Evolutionary conservation across 495 filamentous ascomycete genomes (phyloP).

Genomic region (Hypoxylon lienhwacheense): DNA sequence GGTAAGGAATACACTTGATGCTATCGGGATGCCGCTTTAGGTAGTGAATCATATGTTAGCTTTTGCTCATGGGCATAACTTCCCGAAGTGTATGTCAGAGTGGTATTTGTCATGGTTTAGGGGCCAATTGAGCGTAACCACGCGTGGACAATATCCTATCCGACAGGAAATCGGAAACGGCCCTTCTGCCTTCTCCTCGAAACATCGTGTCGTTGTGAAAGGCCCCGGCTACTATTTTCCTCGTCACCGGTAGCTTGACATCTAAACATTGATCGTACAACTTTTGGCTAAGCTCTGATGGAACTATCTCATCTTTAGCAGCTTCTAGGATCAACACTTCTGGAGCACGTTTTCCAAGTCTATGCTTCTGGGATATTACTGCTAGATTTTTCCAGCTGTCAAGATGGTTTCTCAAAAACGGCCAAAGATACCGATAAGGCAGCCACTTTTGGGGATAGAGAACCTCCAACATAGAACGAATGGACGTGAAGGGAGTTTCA

Average conservation of each 20-base stretch:
- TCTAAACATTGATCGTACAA: slow-evolving; percentile 50
- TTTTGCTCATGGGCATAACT: not conserved
- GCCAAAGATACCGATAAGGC: slow-evolving; percentile 62
- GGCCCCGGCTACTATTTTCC: slow-evolving; percentile 42
- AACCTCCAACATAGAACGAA: slow-evolving; percentile 70
- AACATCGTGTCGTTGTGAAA: slow-evolving; percentile 53
- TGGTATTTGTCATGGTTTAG: slow-evolving; percentile 1
- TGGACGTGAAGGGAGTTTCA: slow-evolving; percentile 75
- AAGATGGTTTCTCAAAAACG: slow-evolving; percentile 51
- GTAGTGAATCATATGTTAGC: not conserved
- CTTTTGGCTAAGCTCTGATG: slow-evolving; percentile 55
- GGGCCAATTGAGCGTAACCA: slow-evolving; percentile 19
- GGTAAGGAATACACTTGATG: not conserved
- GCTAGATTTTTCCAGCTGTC: slow-evolving; percentile 50
- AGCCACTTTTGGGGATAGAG: slow-evolving; percentile 84
- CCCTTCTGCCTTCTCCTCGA: slow-evolving; percentile 45
- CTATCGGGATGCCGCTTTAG: not conserved
- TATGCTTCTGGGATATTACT: slow-evolving; percentile 37
- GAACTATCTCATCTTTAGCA: slow-evolving; percentile 69
- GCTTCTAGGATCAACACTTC: slow-evolving; percentile 63
- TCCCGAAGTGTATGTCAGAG: not conserved
- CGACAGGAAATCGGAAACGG: slow-evolving; percentile 42
- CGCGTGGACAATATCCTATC: slow-evolving; percentile 24
- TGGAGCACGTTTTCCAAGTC: slow-evolving; percentile 25
- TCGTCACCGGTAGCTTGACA: slow-evolving; percentile 44